phyloP scores from a whole-genome alignment of 805 yeast genomes.

The Cyberlindnera euphorbiiphila region DNA sequence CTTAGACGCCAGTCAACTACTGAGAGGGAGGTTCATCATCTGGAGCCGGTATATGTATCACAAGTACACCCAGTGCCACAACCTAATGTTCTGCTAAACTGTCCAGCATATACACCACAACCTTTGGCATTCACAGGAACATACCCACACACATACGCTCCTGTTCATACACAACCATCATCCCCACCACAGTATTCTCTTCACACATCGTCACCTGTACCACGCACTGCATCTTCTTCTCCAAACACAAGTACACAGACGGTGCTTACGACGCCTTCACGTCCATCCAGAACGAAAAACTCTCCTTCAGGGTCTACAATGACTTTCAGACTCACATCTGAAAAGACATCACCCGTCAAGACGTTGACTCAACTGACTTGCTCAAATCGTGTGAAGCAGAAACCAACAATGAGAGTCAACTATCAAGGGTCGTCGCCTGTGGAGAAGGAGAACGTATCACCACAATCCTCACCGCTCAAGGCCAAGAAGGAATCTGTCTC shows the following conservation, averaged over 20 bases:
- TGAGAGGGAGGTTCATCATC: conserved; percentile 28
- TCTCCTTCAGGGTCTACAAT: conserved; percentile 18
- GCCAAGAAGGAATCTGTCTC: conserved; percentile 1
- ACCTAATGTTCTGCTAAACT: conserved; percentile 8
- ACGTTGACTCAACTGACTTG: conserved; percentile 13
- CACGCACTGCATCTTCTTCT: conserved; percentile 7
- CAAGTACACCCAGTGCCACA: conserved; percentile 2
- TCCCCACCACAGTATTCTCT: neutral
- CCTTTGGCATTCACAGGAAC: neutral
- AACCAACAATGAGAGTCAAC: conserved; percentile 21
- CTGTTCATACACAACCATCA: neutral
- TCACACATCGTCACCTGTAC: conserved; percentile 1
- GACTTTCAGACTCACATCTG: conserved; percentile 22
- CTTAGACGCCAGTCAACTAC: conserved; percentile 47
- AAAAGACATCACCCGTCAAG: conserved; percentile 9
- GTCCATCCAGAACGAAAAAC: conserved; percentile 13
- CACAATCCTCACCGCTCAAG: conserved; percentile 7
- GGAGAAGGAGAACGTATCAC: conserved; percentile 13
- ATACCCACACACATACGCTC: conserved; percentile 5
- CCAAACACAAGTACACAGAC: conserved; percentile 2
- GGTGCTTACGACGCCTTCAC: conserved; percentile 19
- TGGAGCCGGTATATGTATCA: conserved; percentile 23
- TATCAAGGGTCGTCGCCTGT: conserved; percentile 18
- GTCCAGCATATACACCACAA: neutral
- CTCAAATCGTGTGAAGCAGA: conserved; percentile 5